phyloP scores from a whole-genome alignment of 306 rosid genomes.

The Mimosa bimucronata region DNA sequence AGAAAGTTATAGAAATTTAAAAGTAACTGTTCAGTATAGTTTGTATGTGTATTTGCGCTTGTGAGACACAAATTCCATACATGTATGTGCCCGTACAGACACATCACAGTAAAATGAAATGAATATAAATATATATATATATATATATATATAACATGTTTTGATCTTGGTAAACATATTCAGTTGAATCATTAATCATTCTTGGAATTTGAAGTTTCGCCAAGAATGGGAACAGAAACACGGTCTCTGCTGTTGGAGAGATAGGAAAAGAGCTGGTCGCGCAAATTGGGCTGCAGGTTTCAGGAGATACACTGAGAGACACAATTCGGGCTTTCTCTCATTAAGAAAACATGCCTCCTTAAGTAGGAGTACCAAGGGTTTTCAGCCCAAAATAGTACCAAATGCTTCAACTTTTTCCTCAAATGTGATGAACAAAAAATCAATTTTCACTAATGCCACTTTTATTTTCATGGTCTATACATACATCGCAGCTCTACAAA shows the following conservation, averaged over 20 bases:
- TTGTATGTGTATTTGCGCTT: no score
- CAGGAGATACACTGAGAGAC: background rate
- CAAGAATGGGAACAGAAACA: constrained; percentile 12
- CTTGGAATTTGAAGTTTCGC: constrained; percentile 2
- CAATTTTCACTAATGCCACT: no score
- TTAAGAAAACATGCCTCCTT: background rate
- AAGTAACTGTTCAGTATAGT: no score
- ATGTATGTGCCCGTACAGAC: background rate
- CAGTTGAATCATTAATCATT: background rate
- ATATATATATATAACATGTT: no score
- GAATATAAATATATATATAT: no score
- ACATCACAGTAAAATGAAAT: background rate
- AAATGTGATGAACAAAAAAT: no score
- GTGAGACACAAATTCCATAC: no score
- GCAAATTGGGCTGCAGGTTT: background rate
- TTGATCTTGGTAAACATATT: background rate
- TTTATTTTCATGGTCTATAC: no score
- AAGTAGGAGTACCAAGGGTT: background rate
- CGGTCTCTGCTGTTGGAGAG: constrained; percentile 1
- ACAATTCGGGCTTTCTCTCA: background rate
- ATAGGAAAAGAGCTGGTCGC: background rate
- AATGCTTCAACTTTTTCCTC: background rate
- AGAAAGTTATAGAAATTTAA: no score
- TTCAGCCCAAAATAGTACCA: no score
- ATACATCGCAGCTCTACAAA: no score